Conservation (phyloP, 73 alveolate genomes). For the Urostyla sp. region DNA sequence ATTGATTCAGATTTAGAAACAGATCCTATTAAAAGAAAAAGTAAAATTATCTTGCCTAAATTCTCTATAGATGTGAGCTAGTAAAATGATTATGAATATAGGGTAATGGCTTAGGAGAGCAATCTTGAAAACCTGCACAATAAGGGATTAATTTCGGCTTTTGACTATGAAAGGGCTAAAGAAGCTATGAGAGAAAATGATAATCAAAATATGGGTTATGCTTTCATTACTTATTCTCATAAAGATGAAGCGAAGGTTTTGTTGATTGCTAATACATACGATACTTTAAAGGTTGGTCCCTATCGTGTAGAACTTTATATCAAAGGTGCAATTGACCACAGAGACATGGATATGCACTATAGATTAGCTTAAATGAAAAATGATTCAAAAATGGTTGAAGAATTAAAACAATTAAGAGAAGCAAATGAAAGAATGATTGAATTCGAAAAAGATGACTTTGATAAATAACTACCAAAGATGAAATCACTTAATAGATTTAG, state of each 20-base stretch:
- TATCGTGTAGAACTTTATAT: not conserved
- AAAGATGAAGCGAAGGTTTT: conserved; percentile 22
- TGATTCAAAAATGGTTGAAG: not conserved
- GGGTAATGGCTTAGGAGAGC: too few species aligned
- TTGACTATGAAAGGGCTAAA: too few species aligned
- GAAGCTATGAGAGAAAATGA: too few species aligned
- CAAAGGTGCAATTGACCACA: conserved; percentile 13
- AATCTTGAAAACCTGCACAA: too few species aligned
- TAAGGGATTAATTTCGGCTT: too few species aligned
- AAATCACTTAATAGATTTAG: not conserved
- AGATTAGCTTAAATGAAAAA: not conserved
- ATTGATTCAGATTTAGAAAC: too few species aligned
- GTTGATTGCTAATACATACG: not conserved
- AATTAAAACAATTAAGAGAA: not conserved
- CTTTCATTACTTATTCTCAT: conserved; percentile 44
- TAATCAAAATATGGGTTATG: conserved; percentile 22
- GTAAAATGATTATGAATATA: too few species aligned
- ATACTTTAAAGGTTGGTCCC: not conserved
- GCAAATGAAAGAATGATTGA: not conserved
- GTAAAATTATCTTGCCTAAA: too few species aligned
- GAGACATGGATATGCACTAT: conserved; percentile 9
- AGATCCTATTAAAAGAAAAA: too few species aligned
- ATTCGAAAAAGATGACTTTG: conserved; percentile 24
- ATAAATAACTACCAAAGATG: conserved; percentile 13
- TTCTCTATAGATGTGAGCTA: too few species aligned